Evolutionary conservation across 768 basidiomycete species (phyloP), one percentile per base, ranked within the genome.

Genomic region (Pleurotus citrinopileatus): DNA sequence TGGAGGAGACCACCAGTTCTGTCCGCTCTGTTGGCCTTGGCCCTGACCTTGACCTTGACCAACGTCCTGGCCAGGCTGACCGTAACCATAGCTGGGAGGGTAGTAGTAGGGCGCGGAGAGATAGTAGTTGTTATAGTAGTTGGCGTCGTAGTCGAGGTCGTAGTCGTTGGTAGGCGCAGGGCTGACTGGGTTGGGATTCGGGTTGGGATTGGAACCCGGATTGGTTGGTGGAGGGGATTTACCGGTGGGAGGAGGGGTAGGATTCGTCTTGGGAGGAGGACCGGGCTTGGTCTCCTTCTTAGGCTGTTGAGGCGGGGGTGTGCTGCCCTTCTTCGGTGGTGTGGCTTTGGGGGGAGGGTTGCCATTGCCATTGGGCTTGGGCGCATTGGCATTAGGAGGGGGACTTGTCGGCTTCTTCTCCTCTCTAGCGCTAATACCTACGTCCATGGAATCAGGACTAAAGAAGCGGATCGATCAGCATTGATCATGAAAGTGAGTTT

Each of bases 91-190:
- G 28, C 25, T 8, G 8, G 45, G 45, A 32, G n/a, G 23, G 17
- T 17, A 28, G 19, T 17, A 15, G 45, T 20, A 51, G 28, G n/a
- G n/a, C n/a, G n/a, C n/a, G n/a, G n/a, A n/a, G n/a, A n/a, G n/a
- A n/a, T 28, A 32, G 9, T 28, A 51, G 48, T 51, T 51, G 48
- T 32, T 25, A 34, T 51, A 51, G 34, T 17, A 36, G 48, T 37
- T 51, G 34, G 29, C 19, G 25, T 51, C 48, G 19, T 51, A 51
- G 19, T 51, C 48, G 22, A 36, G 2, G 22, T 51, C 48, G 15
- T 10, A 22, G 3, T 51, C 48, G 48, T 36, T 51, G 32, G 20
- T 19, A 5, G 48, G 29, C 17, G 48, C 26, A 6, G 38, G 25
- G 15, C 32, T 19, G 36, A 15, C 17, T 9, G 22, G n/a, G 3